Evolutionary conservation across 139 green algal species (phyloP).

Genomic region (Coccomyxa sp.): DNA sequence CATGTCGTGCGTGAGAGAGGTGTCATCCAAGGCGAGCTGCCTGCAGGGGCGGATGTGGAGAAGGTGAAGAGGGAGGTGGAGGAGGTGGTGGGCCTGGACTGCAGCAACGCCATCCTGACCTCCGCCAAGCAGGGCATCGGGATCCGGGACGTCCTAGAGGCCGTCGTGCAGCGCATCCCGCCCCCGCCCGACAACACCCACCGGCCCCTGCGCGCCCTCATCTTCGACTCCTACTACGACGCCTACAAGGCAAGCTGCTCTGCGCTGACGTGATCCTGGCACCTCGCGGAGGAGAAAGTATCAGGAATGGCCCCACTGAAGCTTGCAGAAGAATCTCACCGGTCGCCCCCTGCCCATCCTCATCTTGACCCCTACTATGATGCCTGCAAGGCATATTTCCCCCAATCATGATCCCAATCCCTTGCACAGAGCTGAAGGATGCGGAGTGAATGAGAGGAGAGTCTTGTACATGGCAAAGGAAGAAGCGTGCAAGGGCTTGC

Average conservation of each 20-base stretch:
- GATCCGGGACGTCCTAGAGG: constrained; percentile 90
- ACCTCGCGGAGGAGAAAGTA: too few relatives aligned
- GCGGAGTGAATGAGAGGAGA: too few relatives aligned
- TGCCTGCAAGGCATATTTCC: too few relatives aligned
- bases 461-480: too few relatives aligned
- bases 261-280: not conserved
- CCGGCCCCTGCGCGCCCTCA: constrained; percentile 79
- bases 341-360: too few relatives aligned
- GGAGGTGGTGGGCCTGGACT: constrained; percentile 94
- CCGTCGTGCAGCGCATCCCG: constrained; percentile 81
- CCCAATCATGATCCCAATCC: too few relatives aligned
- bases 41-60: constrained; percentile 82
- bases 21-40: not conserved
- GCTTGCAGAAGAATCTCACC: too few relatives aligned
- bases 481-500: too few relatives aligned
- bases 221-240: constrained; percentile 99
- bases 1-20: too few relatives aligned
- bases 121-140: constrained; percentile 76
- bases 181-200: constrained; percentile 61
- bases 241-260: constrained; percentile 58
- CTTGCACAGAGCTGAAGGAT: too few relatives aligned
- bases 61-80: constrained; percentile 91
- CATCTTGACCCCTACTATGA: not conserved
- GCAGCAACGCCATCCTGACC: constrained; percentile 59
- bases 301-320: too few relatives aligned